Evolutionary conservation across 495 filamentous ascomycete genomes (phyloP).

Genomic region (Podospora australis): DNA sequence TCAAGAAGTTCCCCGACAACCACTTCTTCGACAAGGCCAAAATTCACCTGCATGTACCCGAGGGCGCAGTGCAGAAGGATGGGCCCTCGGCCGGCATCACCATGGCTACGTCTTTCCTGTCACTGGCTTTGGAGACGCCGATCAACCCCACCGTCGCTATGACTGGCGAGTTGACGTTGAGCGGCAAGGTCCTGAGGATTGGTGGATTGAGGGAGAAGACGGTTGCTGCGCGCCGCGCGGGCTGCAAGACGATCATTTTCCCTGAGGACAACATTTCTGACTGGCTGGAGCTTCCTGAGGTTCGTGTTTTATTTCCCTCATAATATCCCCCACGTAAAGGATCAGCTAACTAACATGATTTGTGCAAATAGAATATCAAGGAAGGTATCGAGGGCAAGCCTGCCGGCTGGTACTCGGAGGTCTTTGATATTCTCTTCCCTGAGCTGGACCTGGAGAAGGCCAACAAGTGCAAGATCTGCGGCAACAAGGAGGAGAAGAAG

Average conservation of each 20-base stretch:
- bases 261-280: constrained; percentile 90
- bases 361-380: constrained; percentile 83
- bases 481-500: constrained; percentile 49
- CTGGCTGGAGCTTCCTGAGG: constrained; percentile 97
- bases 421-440: constrained; percentile 87
- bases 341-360: constrained; percentile 26
- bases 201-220: constrained; percentile 97
- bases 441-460: constrained; percentile 67
- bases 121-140: constrained; percentile 68
- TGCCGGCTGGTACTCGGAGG: constrained; percentile 88
- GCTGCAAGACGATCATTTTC: constrained; percentile 93
- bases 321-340: too few species aligned
- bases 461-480: constrained; percentile 59
- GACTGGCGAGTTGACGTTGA: constrained; percentile 97
- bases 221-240: constrained; percentile 90
- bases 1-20: constrained; percentile 77
- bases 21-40: constrained; percentile 94
- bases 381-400: constrained; percentile 84
- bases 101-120: constrained; percentile 89
- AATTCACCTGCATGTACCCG: constrained; percentile 93
- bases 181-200: constrained; percentile 94
- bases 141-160: constrained; percentile 88
- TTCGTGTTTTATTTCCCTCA: too few species aligned
- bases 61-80: constrained; percentile 95
- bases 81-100: constrained; percentile 94